phyloP scores from a whole-genome alignment of 257 asterid genomes.

The Leptodermis oblonga region DNA sequence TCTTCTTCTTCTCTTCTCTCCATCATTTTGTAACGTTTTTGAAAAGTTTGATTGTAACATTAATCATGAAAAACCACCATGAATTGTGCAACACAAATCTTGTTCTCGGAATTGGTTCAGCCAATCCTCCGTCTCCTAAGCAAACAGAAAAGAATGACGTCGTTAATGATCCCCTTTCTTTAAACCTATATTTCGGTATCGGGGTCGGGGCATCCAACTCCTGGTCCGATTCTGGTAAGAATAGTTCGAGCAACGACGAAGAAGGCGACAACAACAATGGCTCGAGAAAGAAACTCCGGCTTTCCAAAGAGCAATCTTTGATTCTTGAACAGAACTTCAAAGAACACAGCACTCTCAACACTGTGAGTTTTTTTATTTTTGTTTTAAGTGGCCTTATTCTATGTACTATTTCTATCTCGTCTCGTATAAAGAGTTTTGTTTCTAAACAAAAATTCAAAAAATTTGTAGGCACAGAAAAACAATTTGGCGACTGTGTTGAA shows the following conservation, averaged over 20 bases:
- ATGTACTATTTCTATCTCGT: neutral
- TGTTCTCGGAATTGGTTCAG: neutral
- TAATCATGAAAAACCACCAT: neutral
- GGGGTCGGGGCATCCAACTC: neutral
- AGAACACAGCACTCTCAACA: constrained; percentile 35
- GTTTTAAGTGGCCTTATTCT: too few relatives aligned
- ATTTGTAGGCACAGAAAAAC: constrained; percentile 67
- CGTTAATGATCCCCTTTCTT: neutral
- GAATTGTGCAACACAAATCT: neutral
- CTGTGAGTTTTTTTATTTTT: constrained; percentile 12
- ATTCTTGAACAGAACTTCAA: constrained; percentile 37
- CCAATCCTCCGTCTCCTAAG: neutral
- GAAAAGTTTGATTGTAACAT: neutral
- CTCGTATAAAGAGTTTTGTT: neutral
- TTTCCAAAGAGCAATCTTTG: constrained; percentile 27
- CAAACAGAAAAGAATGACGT: neutral
- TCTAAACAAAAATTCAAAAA: too few relatives aligned
- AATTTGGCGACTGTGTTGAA: constrained; percentile 59
- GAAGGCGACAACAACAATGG: neutral
- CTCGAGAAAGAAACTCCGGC: constrained; percentile 33
- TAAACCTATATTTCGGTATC: neutral
- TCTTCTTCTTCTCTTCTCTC: neutral
- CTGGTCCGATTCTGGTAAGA: neutral
- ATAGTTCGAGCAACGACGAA: neutral
- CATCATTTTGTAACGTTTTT: neutral